Conservation (phyloP, 106 monocot genomes). For the Dendrobium chrysotoxum region DNA sequence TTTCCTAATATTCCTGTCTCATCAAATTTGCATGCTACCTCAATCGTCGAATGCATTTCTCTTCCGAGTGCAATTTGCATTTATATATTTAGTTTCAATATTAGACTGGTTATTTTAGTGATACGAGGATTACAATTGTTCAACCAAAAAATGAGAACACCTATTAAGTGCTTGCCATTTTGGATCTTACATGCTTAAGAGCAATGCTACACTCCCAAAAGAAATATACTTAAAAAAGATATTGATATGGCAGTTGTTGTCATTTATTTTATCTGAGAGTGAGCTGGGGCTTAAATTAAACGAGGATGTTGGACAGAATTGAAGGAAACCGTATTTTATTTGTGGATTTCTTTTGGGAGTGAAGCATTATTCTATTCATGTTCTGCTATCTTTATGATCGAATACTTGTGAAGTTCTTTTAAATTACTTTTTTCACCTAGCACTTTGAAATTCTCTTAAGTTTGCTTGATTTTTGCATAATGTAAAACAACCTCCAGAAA, state of each 20-base stretch:
- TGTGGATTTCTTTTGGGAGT: not conserved
- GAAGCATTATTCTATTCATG: not conserved
- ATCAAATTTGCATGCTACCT: too few relatives aligned
- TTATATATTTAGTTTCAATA: too few relatives aligned
- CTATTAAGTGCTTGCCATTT: not conserved
- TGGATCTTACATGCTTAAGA: not conserved
- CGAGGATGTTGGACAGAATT: not conserved
- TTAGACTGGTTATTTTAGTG: too few relatives aligned
- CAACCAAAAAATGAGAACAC: too few relatives aligned
- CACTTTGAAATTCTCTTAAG: not conserved
- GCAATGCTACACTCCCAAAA: not conserved
- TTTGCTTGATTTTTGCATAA: not conserved
- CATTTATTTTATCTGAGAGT: not conserved
- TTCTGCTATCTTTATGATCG: not conserved
- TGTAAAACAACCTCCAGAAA: not conserved
- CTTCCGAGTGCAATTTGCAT: too few relatives aligned
- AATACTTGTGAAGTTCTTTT: not conserved
- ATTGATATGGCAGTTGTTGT: not conserved
- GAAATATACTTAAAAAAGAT: not conserved
- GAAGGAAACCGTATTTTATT: not conserved
- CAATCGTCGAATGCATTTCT: too few relatives aligned
- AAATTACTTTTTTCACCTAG: not conserved
- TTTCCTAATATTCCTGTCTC: too few relatives aligned
- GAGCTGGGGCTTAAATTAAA: not conserved
- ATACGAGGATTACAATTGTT: not conserved